These are phyloP conservation scores for Neolentinus lepideus DNA, from an alignment of 1,284 basidiomycete genomes.

Conservation along the genomic window DNA sequence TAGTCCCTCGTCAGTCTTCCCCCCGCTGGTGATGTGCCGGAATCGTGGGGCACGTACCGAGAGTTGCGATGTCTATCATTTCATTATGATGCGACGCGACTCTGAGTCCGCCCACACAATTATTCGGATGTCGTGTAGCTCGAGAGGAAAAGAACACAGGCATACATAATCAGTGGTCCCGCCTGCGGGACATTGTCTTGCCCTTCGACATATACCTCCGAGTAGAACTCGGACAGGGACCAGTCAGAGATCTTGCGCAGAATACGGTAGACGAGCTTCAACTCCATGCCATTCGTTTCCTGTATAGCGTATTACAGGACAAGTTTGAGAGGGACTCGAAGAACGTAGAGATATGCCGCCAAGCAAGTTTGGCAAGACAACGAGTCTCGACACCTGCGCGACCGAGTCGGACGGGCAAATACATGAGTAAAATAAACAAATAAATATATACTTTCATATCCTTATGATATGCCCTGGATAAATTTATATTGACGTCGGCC, in stretches of 20 bases:
- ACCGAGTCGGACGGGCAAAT: too few species aligned
- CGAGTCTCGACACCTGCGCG: too few species aligned
- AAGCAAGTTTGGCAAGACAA: too few species aligned
- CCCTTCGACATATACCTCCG: slow-evolving; percentile 58
- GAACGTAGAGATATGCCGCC: background rate
- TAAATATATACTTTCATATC: too few species aligned
- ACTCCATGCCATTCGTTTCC: slow-evolving; percentile 28
- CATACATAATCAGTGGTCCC: slow-evolving; percentile 57
- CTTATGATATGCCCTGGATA: too few species aligned
- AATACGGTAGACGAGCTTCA: slow-evolving; percentile 49
- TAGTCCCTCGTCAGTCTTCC: background rate
- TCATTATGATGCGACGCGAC: slow-evolving; percentile 64
- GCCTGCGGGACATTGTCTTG: slow-evolving; percentile 48
- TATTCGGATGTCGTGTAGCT: background rate
- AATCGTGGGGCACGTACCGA: slow-evolving; percentile 24
- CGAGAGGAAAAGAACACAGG: slow-evolving; percentile 2
- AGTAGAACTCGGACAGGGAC: slow-evolving; percentile 61
- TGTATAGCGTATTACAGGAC: background rate
- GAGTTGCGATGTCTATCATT: slow-evolving; percentile 51
- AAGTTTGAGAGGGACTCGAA: slow-evolving; percentile 4
- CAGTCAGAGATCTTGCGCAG: slow-evolving; percentile 62
- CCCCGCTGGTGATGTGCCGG: background rate
- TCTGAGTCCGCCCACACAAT: slow-evolving; percentile 21
- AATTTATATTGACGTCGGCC: too few species aligned
- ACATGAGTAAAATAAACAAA: too few species aligned